phyloP scores from a whole-genome alignment of 352 stramenopile species.

The Globisporangium camurandrum region DNA sequence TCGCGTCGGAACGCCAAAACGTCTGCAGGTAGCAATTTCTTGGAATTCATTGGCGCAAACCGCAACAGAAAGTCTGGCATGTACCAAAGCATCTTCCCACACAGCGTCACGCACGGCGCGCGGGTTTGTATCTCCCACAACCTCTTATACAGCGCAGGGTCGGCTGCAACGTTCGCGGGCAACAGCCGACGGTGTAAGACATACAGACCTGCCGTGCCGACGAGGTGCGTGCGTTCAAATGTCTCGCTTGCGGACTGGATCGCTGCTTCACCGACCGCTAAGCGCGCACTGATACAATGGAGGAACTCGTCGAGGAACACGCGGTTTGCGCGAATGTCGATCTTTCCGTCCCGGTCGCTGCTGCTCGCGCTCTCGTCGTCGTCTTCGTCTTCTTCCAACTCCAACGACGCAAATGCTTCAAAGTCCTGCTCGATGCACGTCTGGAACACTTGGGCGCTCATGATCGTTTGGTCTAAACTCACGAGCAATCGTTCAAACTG shows the following conservation, averaged over 20 bases:
- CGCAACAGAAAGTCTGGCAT: conserved; percentile 84
- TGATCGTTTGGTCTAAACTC: conserved; percentile 83
- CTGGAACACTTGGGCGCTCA: conserved; percentile 84
- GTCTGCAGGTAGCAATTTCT: conserved; percentile 74
- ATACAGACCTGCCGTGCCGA: conserved; percentile 88
- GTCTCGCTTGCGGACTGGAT: conserved; percentile 86
- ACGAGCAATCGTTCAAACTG: conserved; percentile 84
- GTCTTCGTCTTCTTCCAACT: conserved; percentile 56
- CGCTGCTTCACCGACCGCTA: conserved; percentile 50
- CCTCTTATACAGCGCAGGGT: conserved; percentile 85
- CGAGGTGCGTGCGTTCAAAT: conserved; percentile 79
- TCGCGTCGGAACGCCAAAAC: conserved; percentile 71
- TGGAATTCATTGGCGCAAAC: conserved; percentile 74
- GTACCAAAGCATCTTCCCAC: conserved; percentile 80
- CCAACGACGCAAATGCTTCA: conserved; percentile 62
- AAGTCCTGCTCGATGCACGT: conserved; percentile 88
- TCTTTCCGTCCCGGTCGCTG: conserved; percentile 59
- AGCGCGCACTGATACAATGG: conserved; percentile 68
- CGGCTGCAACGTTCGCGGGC: conserved; percentile 72
- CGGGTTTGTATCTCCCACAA: conserved; percentile 87
- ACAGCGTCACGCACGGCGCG: conserved; percentile 77
- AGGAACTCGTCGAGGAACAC: conserved; percentile 86
- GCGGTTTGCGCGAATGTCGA: conserved; percentile 77
- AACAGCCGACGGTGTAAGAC: conserved; percentile 82
- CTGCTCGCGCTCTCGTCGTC: conserved; percentile 46